These are phyloP conservation scores for Vigna radiata DNA, from an alignment of 306 rosid genomes.

Conservation along the genomic window DNA sequence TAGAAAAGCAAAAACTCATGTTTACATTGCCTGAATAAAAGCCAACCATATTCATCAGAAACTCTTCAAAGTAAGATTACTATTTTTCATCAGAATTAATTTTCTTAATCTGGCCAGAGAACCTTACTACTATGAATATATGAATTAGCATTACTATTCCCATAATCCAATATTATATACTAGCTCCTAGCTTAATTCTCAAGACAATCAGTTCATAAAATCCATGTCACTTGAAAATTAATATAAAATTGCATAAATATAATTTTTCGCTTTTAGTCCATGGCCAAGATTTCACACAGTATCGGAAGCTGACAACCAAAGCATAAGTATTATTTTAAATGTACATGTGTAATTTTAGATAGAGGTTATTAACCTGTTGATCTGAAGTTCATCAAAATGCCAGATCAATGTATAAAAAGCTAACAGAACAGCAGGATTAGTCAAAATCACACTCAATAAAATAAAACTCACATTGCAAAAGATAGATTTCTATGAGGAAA, in stretches of 20 bases:
- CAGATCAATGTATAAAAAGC: conserved; percentile 4
- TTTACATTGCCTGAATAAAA: conserved; percentile 66
- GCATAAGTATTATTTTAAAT: conserved; percentile 28
- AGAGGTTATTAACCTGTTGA: conserved; percentile 14
- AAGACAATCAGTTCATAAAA: conserved; percentile 35
- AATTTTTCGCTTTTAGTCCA: neutral
- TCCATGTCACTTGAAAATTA: conserved; percentile 26
- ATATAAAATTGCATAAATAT: conserved; percentile 14
- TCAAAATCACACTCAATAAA: neutral
- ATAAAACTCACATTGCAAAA: neutral
- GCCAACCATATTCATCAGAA: conserved; percentile 45
- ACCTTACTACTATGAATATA: conserved; percentile 14
- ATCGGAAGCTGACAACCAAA: no score
- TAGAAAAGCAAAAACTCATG: conserved; percentile 60
- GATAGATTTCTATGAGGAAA: neutral
- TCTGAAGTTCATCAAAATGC: conserved; percentile 22
- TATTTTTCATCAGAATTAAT: no score
- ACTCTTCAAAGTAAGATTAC: conserved; percentile 18
- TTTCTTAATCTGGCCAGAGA: no score
- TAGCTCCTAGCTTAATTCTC: conserved; percentile 20
- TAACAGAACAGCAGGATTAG: conserved; percentile 13
- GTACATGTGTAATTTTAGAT: neutral
- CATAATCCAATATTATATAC: conserved; percentile 7
- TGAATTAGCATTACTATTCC: conserved; percentile 11
- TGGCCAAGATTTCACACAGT: no score